These are phyloP conservation scores for Acanthamoeba lenticulata DNA, from an alignment of 208 protist genomes.

Conservation along the genomic window DNA sequence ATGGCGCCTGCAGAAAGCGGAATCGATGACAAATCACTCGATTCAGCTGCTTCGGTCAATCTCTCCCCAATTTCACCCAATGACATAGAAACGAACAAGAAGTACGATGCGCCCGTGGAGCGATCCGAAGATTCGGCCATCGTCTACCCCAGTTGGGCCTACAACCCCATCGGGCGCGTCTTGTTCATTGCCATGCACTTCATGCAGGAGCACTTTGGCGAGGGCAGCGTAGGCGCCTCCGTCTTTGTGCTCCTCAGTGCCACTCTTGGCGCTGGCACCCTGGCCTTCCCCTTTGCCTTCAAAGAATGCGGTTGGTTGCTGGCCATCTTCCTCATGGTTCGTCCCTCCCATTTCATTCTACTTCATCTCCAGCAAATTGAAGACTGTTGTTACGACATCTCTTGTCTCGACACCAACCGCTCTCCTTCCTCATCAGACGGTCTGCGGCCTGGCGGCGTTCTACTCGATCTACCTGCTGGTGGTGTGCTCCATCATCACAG, in stretches of 20 bases:
- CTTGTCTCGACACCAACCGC: too few relatives aligned
- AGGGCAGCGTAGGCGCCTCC: slow-evolving; percentile 32
- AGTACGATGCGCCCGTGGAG: neutral
- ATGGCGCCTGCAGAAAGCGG: too few relatives aligned
- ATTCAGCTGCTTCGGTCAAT: too few relatives aligned
- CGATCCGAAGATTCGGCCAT: neutral
- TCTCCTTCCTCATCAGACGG: neutral
- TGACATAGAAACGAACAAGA: neutral
- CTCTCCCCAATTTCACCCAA: too few relatives aligned
- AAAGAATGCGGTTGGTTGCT: slow-evolving; percentile 31
- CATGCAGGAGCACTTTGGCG: neutral
- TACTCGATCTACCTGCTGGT: slow-evolving; percentile 57
- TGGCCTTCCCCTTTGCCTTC: slow-evolving; percentile 60
- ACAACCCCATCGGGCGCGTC: neutral
- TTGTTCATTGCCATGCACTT: neutral
- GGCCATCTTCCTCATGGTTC: slow-evolving; percentile 23
- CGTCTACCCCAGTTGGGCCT: slow-evolving; percentile 26
- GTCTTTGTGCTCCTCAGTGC: slow-evolving; percentile 61
- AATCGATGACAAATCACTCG: too few relatives aligned
- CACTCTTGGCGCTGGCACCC: slow-evolving; percentile 55
- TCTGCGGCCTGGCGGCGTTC: slow-evolving; percentile 51
- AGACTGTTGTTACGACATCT: too few relatives aligned
- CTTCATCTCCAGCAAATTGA: too few relatives aligned
- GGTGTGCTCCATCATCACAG: slow-evolving; percentile 10
- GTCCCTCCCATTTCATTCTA: neutral